A percentile compares a stretch with the other conserved stretches of the same genome.
Conservation (phyloP, 805 yeast genomes). For the Yamadazyma takamatsuzukensis region DNA sequence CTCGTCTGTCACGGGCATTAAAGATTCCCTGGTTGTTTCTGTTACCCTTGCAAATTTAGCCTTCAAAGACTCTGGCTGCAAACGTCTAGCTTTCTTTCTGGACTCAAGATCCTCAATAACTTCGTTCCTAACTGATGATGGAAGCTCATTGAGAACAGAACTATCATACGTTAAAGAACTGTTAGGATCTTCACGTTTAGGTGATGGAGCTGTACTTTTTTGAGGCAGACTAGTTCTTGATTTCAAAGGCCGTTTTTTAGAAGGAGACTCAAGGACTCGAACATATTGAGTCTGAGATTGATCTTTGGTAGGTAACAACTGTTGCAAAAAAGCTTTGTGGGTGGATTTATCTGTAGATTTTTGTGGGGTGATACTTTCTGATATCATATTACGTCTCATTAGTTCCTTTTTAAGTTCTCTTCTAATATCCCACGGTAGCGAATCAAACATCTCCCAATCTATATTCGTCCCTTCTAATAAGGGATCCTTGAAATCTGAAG, state of each 20-base stretch:
- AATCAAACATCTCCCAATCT: constrained; percentile 62
- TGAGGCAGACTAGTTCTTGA: constrained; percentile 11
- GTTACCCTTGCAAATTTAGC: constrained; percentile 21
- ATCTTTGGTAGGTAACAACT: constrained; percentile 31
- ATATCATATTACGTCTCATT: constrained; percentile 34
- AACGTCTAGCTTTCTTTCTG: constrained; percentile 21
- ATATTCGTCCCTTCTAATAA: constrained; percentile 30
- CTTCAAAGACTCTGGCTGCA: constrained; percentile 22
- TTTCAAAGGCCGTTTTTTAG: constrained; percentile 12
- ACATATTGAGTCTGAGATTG: constrained; percentile 27
- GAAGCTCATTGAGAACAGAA: constrained; percentile 34
- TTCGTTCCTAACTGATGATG: constrained; percentile 34
- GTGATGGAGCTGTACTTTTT: constrained; percentile 14
- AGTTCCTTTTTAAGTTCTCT: constrained; percentile 57
- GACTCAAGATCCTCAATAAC: constrained; percentile 33
- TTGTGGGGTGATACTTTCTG: neutral
- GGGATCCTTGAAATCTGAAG: constrained; percentile 13
- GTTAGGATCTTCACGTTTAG: constrained; percentile 7
- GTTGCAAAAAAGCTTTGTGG: constrained; percentile 31
- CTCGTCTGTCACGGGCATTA: constrained; percentile 5
- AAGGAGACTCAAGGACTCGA: constrained; percentile 30
- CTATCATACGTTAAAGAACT: constrained; percentile 31
- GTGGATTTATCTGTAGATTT: constrained; percentile 4
- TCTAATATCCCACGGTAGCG: constrained; percentile 64
- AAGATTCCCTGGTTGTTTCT: constrained; percentile 9